Conservation (phyloP, 2,329 filamentous ascomycete genomes). For the Elsinoe perseae region DNA sequence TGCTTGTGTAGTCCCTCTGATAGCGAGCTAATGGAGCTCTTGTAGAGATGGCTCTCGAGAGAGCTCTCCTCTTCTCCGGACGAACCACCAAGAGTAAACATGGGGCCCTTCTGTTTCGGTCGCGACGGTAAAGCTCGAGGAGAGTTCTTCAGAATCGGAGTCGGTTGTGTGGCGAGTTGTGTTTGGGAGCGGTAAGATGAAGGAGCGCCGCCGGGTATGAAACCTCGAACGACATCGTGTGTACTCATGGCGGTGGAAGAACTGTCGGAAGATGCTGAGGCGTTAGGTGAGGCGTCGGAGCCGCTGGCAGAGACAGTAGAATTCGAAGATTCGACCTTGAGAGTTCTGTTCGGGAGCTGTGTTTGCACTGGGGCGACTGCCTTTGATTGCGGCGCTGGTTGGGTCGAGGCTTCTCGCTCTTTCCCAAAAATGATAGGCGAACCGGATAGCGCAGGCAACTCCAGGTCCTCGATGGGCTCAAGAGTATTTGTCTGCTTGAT, state of each 20-base stretch:
- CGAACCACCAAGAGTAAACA: slow-evolving; percentile 66
- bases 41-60: slow-evolving; percentile 54
- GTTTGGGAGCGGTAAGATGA: slow-evolving; percentile 59
- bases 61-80: slow-evolving; percentile 83
- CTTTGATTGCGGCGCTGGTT: slow-evolving; percentile 9
- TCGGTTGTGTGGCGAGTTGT: slow-evolving; percentile 46
- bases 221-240: slow-evolving; percentile 74
- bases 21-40: slow-evolving; percentile 46
- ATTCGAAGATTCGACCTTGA: slow-evolving; percentile 47
- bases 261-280: slow-evolving; percentile 48
- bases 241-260: slow-evolving; percentile 54
- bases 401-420: not conserved
- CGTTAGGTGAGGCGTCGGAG: slow-evolving; percentile 33
- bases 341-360: slow-evolving; percentile 21
- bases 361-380: slow-evolving; percentile 19
- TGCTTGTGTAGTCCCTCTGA: slow-evolving; percentile 46
- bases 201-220: slow-evolving; percentile 67
- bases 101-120: slow-evolving; percentile 58
- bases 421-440: slow-evolving; percentile 6
- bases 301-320: slow-evolving; percentile 45
- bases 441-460: slow-evolving; percentile 22
- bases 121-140: slow-evolving; percentile 27
- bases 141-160: slow-evolving; percentile 53
- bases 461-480: slow-evolving; percentile 46
- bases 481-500: slow-evolving; percentile 78